Base-by-base conservation (phyloP, 2,329 filamentous ascomycete genomes). In the Alternaria sp. region DNA sequence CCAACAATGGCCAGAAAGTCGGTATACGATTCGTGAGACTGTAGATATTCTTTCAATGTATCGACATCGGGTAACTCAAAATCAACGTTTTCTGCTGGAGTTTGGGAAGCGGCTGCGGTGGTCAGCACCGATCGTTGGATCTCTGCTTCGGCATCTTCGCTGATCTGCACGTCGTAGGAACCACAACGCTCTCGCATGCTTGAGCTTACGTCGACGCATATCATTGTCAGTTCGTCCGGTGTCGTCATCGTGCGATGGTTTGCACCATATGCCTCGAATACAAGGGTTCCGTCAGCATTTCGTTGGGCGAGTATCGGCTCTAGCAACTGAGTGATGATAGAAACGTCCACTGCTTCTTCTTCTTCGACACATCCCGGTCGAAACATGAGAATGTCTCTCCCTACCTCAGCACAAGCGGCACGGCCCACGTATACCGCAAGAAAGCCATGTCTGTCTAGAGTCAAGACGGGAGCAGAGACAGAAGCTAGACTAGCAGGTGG, bases 341-440 rank as follows among this genome's bases (percentile, higher is more conserved):
- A 71, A 2, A 75, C 64, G 49, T 82, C 77, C 4, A 80, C 72
- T 8, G 66, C 71, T 28, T 77, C 71, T 55, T 77, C 75, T 15
- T 72, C 71, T 5, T 33, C 37, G 6, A 6, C 23, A 37, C 70
- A 70, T 15, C 65, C 65, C 0, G 80, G 79, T 7, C 76, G 68
- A 49, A 80, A 81, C 30, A 80, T 68, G 10, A 74, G 63, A 18
- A 76, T 73, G 28, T 80, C 78, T 30, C 73, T 63, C 5, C 78
- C 77, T 3, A 78, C 75, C 6, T 44, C 66, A 15, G 71, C 72
- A 50, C 77, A 81, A 4, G 64, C 69, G 59, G 75, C 66, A 25
- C 77, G 70, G 2, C 79, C 80, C n/a, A 74, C 69, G 55, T 80
- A 81, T 10, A 79, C 79, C 9, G 78, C 77, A 11, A 80, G 58